Percentiles rank a stretch among this genome's conserved stretches.
Evolutionary conservation across 2,329 filamentous ascomycete species (phyloP).

Genomic region (Clarireedia homoeocarpa): DNA sequence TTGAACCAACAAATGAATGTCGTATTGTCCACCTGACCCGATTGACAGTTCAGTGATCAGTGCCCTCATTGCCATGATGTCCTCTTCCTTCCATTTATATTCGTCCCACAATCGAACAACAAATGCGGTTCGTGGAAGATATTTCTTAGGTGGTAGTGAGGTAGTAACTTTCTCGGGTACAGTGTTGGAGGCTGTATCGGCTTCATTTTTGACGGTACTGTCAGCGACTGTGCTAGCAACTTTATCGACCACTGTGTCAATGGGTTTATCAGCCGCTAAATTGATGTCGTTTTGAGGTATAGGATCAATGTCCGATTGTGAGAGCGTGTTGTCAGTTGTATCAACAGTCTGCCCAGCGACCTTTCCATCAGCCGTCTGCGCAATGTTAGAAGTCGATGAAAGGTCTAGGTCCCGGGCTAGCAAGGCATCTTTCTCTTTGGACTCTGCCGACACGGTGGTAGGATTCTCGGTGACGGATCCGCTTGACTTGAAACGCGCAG

Average conservation of each 20-base stretch:
- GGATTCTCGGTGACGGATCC: slow-evolving; percentile 4
- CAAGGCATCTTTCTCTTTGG: slow-evolving; percentile 8
- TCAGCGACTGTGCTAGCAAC: neutral
- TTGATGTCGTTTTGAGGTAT: neutral
- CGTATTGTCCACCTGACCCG: slow-evolving; percentile 77
- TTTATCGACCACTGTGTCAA: neutral
- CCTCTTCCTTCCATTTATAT: slow-evolving; percentile 70
- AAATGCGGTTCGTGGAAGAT: slow-evolving; percentile 60
- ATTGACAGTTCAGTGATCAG: slow-evolving; percentile 77
- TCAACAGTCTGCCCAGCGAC: too few relatives aligned
- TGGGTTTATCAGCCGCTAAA: neutral
- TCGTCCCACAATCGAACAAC: slow-evolving; percentile 78
- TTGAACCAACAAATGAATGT: slow-evolving; percentile 78
- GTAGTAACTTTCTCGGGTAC: neutral
- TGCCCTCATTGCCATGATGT: slow-evolving; percentile 73
- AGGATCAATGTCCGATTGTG: too few relatives aligned
- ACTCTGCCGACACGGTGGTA: slow-evolving; percentile 12
- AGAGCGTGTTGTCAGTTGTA: too few relatives aligned
- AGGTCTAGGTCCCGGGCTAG: slow-evolving; percentile 6
- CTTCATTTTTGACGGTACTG: neutral
- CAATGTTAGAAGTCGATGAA: neutral
- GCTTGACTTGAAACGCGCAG: slow-evolving; percentile 48
- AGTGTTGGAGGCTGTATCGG: neutral
- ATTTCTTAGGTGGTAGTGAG: slow-evolving; percentile 18
- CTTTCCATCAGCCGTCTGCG: neutral